phyloP scores from a whole-genome alignment of 2,329 filamentous ascomycete genomes.

The Xylaria sp. region DNA sequence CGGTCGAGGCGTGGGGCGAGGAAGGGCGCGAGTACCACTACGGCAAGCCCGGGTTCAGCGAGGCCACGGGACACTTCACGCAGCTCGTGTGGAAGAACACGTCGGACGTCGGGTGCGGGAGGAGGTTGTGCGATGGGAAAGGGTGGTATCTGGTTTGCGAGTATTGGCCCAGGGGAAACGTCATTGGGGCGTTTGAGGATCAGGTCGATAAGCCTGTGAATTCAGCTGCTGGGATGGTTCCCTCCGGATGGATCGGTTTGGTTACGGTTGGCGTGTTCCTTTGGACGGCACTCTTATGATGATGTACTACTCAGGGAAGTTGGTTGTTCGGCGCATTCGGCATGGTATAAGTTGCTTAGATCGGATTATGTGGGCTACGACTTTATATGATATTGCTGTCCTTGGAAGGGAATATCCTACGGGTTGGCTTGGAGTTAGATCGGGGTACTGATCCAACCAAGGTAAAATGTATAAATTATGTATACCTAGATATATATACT shows the following conservation, averaged over 20 bases:
- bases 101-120: conserved; percentile 67
- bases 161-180: conserved; percentile 75
- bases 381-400: conserved; percentile 7
- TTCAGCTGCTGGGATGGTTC: background rate
- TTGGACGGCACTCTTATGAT: conserved; percentile 17
- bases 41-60: conserved; percentile 63
- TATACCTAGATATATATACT: background rate
- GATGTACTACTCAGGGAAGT: background rate
- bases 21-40: conserved; percentile 71
- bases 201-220: conserved; percentile 52
- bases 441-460: background rate
- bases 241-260: conserved; percentile 16
- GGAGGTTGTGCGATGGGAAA: conserved; percentile 54
- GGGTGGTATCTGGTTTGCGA: conserved; percentile 75
- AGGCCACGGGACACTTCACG: conserved; percentile 76
- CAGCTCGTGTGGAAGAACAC: conserved; percentile 78
- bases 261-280: conserved; percentile 1
- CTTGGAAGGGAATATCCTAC: background rate
- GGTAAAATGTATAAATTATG: background rate
- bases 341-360: background rate
- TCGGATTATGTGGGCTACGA: conserved; percentile 5
- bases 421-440: background rate
- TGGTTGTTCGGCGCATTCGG: background rate
- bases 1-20: conserved; percentile 74
- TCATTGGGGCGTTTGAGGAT: conserved; percentile 63